A percentile compares a stretch with the other conserved stretches of the same genome.
These are phyloP conservation scores for Metschnikowia santaceciliae DNA, from an alignment of 805 yeast genomes.

Conservation along the genomic window DNA sequence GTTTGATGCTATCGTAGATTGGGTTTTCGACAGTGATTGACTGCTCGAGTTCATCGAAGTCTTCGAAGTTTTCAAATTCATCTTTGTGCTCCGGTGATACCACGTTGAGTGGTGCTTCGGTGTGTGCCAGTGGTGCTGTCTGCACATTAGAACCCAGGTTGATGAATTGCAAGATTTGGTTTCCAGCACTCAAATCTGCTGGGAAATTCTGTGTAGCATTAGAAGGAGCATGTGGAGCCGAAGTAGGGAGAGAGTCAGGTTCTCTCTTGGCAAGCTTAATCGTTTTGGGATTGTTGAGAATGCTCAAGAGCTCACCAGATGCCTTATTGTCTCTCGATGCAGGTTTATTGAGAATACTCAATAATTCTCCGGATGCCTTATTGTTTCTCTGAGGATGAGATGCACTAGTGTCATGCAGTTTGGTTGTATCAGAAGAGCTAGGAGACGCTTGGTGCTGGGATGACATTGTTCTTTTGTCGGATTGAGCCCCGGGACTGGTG, in stretches of 20 bases:
- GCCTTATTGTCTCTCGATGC: not conserved
- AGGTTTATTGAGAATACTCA: not conserved
- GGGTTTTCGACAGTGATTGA: conserved; percentile 24
- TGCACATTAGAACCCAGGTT: conserved; percentile 7
- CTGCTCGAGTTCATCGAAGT: conserved; percentile 28
- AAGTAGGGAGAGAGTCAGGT: not conserved
- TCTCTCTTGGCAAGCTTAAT: conserved; percentile 2
- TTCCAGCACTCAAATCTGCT: conserved; percentile 18
- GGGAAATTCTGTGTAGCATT: conserved; percentile 3
- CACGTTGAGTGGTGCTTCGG: not conserved
- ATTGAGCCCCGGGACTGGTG: not conserved
- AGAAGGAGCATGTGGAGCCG: not conserved
- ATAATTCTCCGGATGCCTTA: not conserved
- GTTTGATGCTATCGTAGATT: conserved; percentile 16
- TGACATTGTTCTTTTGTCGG: not conserved
- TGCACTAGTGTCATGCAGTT: not conserved
- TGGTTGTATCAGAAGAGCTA: not conserved
- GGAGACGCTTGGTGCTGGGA: not conserved
- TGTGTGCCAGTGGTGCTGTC: not conserved
- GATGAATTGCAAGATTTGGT: conserved; percentile 18
- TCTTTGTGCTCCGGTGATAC: conserved; percentile 2
- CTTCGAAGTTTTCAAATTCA: conserved; percentile 31
- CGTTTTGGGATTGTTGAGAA: not conserved
- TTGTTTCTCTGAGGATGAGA: not conserved
- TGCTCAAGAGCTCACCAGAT: conserved; percentile 2